Conservation (phyloP, 257 asterid species). For the Schizonepeta tenuifolia region DNA sequence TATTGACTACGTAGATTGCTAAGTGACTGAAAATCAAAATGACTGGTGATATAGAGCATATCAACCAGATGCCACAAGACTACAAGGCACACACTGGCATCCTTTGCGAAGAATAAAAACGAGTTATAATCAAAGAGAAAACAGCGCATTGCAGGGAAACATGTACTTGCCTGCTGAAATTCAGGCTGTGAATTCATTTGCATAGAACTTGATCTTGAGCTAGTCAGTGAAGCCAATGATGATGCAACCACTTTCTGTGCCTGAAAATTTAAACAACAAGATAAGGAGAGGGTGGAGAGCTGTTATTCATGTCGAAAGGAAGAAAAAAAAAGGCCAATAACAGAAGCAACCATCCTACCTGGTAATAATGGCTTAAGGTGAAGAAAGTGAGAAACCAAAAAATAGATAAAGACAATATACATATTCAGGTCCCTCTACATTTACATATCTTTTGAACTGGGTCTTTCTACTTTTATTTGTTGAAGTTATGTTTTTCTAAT, state of each 20-base stretch:
- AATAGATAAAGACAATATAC: not conserved
- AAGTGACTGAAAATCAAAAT: conserved; percentile 16
- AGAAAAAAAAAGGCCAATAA: not conserved
- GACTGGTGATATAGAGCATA: conserved; percentile 27
- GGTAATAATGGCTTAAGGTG: conserved; percentile 20
- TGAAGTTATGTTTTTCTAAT: not conserved
- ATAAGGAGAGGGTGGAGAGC: conserved; percentile 32
- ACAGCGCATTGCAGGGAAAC: conserved; percentile 25
- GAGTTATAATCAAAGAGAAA: conserved; percentile 11
- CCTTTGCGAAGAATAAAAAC: not conserved
- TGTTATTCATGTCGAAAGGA: conserved; percentile 25
- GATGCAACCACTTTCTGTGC: conserved; percentile 79
- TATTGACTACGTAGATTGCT: conserved; percentile 2
- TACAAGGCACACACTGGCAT: conserved; percentile 2
- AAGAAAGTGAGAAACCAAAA: conserved; percentile 28
- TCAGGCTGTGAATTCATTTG: conserved; percentile 43
- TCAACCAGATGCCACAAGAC: conserved; percentile 25
- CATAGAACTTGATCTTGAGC: conserved; percentile 42
- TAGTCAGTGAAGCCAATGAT: conserved; percentile 63
- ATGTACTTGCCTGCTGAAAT: conserved; percentile 70
- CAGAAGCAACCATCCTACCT: conserved; percentile 30
- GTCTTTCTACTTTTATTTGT: not conserved
- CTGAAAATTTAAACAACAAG: conserved; percentile 49
- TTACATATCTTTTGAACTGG: not conserved
- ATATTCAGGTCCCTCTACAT: not conserved